Percentiles rank a stretch among this genome's conserved stretches.
phyloP scores from a whole-genome alignment of 768 basidiomycete genomes.

The Serpula lacrymans region DNA sequence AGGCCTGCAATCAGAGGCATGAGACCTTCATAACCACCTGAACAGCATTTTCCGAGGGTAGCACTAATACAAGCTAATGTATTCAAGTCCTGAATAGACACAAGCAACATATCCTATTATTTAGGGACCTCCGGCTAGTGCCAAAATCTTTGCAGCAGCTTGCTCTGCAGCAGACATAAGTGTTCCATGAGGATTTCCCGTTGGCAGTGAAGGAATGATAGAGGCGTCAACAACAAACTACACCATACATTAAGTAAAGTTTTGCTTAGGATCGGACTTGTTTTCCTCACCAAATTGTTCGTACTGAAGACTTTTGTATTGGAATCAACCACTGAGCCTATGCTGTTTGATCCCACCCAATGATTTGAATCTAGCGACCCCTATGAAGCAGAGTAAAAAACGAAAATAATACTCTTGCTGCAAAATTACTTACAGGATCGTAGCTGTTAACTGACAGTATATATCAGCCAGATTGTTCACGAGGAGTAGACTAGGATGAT shows the following conservation, averaged over 20 bases:
- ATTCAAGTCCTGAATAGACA: too few relatives aligned
- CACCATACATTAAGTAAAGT: slow-evolving; percentile 40
- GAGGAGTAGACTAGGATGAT: slow-evolving; percentile 7
- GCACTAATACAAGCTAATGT: too few relatives aligned
- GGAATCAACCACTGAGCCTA: slow-evolving; percentile 51
- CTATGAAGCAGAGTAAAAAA: slow-evolving; percentile 33
- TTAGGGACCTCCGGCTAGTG: slow-evolving; percentile 49
- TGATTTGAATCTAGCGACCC: slow-evolving; percentile 54
- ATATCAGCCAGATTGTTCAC: background rate
- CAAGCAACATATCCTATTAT: too few relatives aligned
- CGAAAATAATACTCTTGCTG: background rate
- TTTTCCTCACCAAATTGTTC: slow-evolving; percentile 29
- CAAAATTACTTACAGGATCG: slow-evolving; percentile 16
- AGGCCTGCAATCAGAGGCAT: too few relatives aligned
- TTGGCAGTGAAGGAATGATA: slow-evolving; percentile 50
- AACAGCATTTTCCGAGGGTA: too few relatives aligned
- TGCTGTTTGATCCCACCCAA: slow-evolving; percentile 56
- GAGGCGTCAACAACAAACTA: slow-evolving; percentile 55
- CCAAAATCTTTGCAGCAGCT: slow-evolving; percentile 53
- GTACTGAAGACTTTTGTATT: slow-evolving; percentile 52
- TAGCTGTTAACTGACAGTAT: slow-evolving; percentile 26
- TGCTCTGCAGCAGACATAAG: slow-evolving; percentile 60
- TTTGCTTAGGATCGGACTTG: too few relatives aligned
- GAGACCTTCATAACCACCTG: too few relatives aligned
- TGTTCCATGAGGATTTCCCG: slow-evolving; percentile 54